Evolutionary conservation across 495 filamentous ascomycete species (phyloP), one percentile per base, ranked within the genome.

Genomic region (Astrocystis sublimbata): DNA sequence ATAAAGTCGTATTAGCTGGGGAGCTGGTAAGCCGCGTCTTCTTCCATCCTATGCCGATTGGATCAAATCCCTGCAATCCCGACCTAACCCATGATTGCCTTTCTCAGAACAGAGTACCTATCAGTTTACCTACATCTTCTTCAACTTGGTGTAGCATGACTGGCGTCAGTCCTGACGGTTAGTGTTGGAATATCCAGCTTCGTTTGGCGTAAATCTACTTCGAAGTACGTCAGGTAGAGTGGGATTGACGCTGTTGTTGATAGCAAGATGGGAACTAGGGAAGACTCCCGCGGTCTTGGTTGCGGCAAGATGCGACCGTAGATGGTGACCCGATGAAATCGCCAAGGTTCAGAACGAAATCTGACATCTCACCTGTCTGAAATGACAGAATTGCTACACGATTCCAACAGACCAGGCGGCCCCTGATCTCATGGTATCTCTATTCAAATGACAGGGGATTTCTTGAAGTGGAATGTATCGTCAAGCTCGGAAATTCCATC

Each of bases 381-480:
- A 50, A 63, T 50, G 61, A 58, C 35, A 63, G 53, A 63, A 42
- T 52, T 43, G 13, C 26, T 52, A 45, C 40, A 52, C 40, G 47
- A 60, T 23, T 33, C 55, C 60, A 62, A 46, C 33, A 66, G 60
- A 60, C 24, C 19, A 42, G 43, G 31, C 41, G 63, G 30, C 13
- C 36, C n/a, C 40, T 6, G 28, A 24, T 26, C 33, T 64, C 60
- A 68, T 55, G 30, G 64, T 42, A n/a, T n/a, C n/a, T n/a, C n/a
- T n/a, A n/a, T n/a, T n/a, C n/a, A n/a, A n/a, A n/a, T n/a, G n/a
- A 55, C 35, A n/a, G 65, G 61, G 43, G 58, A 62, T 21, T 77
- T 78, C 46, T 75, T 77, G 66, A 83, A 81, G 24, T 81, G 71
- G 60, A 86, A 87, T 4, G 85, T 86, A 65, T 87, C 85, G 56